Evolutionary conservation across 768 basidiomycete species (phyloP).

Genomic region (Artomyces pyxidatus): DNA sequence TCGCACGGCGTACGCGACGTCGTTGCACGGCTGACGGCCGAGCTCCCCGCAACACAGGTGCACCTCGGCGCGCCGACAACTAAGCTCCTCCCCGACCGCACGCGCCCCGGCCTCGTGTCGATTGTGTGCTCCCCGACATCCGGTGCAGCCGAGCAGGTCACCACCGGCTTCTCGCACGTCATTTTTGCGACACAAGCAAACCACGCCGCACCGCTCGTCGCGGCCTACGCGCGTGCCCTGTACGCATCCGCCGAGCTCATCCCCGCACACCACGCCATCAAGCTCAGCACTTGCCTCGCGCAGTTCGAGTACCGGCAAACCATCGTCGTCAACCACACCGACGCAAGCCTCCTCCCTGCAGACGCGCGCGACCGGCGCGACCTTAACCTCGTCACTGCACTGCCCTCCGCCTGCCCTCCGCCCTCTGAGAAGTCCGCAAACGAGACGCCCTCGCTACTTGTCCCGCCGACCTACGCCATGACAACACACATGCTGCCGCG

Average conservation of each 20-base stretch:
- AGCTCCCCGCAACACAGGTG: conserved; percentile 34
- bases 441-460: conserved; percentile 17
- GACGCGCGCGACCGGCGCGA: conserved; percentile 45
- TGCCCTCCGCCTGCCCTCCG: background rate
- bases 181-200: conserved; percentile 71
- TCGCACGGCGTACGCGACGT: conserved; percentile 51
- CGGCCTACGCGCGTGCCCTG: conserved; percentile 36
- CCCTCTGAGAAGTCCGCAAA: background rate
- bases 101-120: conserved; percentile 26
- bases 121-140: conserved; percentile 30
- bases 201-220: conserved; percentile 46
- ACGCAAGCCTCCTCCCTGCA: conserved; percentile 47
- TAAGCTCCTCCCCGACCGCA: conserved; percentile 32
- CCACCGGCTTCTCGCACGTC: conserved; percentile 54
- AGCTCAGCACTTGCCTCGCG: conserved; percentile 40
- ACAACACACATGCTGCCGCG: conserved; percentile 54
- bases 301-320: conserved; percentile 46
- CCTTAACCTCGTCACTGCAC: conserved; percentile 49
- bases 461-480: conserved; percentile 52
- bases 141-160: conserved; percentile 19
- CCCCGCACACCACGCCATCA: conserved; percentile 23
- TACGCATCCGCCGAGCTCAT: conserved; percentile 12
- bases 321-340: conserved; percentile 68
- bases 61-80: conserved; percentile 48
- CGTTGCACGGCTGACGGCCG: conserved; percentile 38